Evolutionary conservation across 768 basidiomycete species (phyloP).

Genomic region (Pleurotus cornucopiae): DNA sequence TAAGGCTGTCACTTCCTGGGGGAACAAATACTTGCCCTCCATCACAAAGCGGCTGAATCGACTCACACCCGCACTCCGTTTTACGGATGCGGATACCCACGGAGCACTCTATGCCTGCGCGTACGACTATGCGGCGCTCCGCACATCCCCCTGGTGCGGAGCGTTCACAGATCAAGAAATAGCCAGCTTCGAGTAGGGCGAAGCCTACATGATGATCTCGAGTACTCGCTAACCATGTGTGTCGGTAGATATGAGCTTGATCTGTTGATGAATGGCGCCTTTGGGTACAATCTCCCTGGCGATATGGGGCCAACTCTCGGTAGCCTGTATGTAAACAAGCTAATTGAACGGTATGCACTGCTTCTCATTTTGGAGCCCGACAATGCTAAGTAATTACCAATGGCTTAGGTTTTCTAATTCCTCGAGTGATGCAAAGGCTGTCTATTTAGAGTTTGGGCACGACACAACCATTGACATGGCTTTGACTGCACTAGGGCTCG

Average conservation of each 20-base stretch:
- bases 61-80: constrained; percentile 25
- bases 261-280: constrained; percentile 30
- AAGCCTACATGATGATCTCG: too few relatives aligned
- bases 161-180: constrained; percentile 31
- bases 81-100: constrained; percentile 29
- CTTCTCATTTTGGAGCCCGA: not conserved
- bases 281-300: constrained; percentile 29
- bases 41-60: constrained; percentile 30
- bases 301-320: constrained; percentile 31
- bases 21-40: constrained; percentile 26
- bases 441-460: constrained; percentile 40
- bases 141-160: constrained; percentile 35
- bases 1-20: constrained; percentile 24
- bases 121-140: constrained; percentile 32
- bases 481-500: constrained; percentile 32
- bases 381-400: not conserved
- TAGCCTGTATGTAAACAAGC: constrained; percentile 32
- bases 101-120: constrained; percentile 39
- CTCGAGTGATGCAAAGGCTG: constrained; percentile 24
- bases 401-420: constrained; percentile 27
- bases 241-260: constrained; percentile 32
- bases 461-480: constrained; percentile 35
- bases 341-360: constrained; percentile 28
- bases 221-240: not conserved
- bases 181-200: constrained; percentile 28